phyloP scores from a whole-genome alignment of 192 early-diverging fungal genomes.

The Coemansia sp. region DNA sequence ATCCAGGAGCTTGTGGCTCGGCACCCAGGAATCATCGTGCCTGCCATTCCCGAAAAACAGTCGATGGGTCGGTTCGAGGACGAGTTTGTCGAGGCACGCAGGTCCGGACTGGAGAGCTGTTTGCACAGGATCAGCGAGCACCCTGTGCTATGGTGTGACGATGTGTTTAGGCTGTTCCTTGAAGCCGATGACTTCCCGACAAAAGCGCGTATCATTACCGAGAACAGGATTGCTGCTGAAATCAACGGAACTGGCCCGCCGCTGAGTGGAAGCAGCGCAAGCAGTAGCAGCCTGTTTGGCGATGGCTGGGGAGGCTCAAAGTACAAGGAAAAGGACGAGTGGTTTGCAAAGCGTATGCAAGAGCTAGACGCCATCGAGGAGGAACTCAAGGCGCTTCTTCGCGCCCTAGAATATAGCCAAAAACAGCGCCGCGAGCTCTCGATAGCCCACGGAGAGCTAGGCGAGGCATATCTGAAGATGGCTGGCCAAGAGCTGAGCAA shows the following conservation, averaged over 20 bases:
- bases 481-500: constrained; percentile 70
- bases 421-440: constrained; percentile 73
- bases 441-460: constrained; percentile 72
- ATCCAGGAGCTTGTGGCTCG: constrained; percentile 74
- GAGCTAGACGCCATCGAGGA: constrained; percentile 76
- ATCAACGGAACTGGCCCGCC: constrained; percentile 40
- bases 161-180: constrained; percentile 82
- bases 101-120: constrained; percentile 81
- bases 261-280: constrained; percentile 16
- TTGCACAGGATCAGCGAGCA: constrained; percentile 78
- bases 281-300: constrained; percentile 60
- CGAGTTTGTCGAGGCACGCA: constrained; percentile 90
- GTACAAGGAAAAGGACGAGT: constrained; percentile 74
- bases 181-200: constrained; percentile 82
- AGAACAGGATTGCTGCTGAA: constrained; percentile 33
- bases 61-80: constrained; percentile 89
- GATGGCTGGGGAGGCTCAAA: constrained; percentile 68
- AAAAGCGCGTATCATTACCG: constrained; percentile 52
- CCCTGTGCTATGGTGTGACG: constrained; percentile 77
- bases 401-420: constrained; percentile 75
- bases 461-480: constrained; percentile 73
- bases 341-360: constrained; percentile 71
- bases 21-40: constrained; percentile 88
- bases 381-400: constrained; percentile 74
- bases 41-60: constrained; percentile 93